A percentile compares a stretch with the other conserved stretches of the same genome.
Conservation (phyloP, 2,329 filamentous ascomycete genomes). For the Colletotrichum tanaceti region DNA sequence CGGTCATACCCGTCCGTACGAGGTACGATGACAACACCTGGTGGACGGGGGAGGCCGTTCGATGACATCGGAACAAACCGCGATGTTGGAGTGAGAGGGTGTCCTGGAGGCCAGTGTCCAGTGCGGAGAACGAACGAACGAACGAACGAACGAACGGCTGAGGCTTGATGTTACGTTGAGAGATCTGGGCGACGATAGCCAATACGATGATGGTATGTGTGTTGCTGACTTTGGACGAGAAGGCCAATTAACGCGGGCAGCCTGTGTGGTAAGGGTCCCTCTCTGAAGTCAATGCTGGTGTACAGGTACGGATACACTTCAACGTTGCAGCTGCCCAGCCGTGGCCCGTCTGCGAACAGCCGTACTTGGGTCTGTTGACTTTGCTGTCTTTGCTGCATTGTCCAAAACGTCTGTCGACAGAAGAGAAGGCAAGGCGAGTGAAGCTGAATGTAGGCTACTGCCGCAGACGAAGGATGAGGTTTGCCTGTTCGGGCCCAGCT, state of each 20-base stretch:
- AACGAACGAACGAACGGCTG: conserved; percentile 23
- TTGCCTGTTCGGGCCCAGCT: conserved; percentile 7
- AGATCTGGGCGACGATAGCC: not conserved
- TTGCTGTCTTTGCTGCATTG: not conserved
- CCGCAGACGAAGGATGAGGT: not conserved
- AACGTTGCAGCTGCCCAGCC: not conserved
- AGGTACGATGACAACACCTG: not conserved
- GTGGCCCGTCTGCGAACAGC: not conserved
- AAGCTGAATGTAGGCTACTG: not conserved
- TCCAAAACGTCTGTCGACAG: not conserved
- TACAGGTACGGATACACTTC: not conserved
- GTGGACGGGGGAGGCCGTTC: not conserved
- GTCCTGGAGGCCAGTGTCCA: not conserved
- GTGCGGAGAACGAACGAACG: not conserved
- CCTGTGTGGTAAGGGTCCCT: not conserved
- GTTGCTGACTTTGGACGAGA: conserved; percentile 20
- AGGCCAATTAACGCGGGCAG: conserved; percentile 3
- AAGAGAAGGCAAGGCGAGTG: not conserved
- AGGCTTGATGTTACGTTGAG: not conserved
- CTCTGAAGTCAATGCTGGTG: not conserved
- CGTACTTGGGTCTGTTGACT: not conserved
- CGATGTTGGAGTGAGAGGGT: conserved; percentile 11
- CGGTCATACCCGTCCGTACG: conserved; percentile 22
- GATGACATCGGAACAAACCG: conserved; percentile 22
- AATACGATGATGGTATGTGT: not conserved